These are phyloP conservation scores for Rhodofomes roseus DNA, from an alignment of 1,284 basidiomycete genomes.

Conservation along the genomic window DNA sequence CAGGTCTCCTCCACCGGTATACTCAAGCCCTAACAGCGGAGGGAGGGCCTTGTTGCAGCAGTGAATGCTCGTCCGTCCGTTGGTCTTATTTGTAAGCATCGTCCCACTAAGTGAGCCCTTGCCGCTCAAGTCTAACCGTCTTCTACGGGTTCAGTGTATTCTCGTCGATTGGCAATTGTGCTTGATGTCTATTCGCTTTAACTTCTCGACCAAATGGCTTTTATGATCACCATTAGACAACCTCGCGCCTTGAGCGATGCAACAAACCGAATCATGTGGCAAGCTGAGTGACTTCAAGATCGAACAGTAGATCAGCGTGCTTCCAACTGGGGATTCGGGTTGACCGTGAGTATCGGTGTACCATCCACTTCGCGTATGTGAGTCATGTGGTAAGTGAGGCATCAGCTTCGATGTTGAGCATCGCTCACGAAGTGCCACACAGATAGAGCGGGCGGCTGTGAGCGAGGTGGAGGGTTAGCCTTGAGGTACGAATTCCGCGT, in stretches of 20 bases:
- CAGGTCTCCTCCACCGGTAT: too few species aligned
- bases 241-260: too few species aligned
- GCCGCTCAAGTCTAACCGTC: background rate
- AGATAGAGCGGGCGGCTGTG: background rate
- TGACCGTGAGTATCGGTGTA: background rate
- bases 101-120: background rate
- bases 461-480: constrained; percentile 1
- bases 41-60: too few species aligned
- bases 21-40: too few species aligned
- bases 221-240: too few species aligned
- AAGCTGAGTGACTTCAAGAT: too few species aligned
- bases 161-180: background rate
- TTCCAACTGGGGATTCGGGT: background rate
- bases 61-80: background rate
- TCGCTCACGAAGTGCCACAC: background rate
- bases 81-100: background rate
- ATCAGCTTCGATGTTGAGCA: background rate
- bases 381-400: background rate
- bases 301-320: background rate
- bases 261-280: too few species aligned
- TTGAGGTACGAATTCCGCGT: background rate
- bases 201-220: too few species aligned
- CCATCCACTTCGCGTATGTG: background rate
- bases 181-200: background rate
- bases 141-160: background rate